phyloP scores from a whole-genome alignment of 1,139 yeast genomes.

The Hyphopichia wangnamkhiaoensis region DNA sequence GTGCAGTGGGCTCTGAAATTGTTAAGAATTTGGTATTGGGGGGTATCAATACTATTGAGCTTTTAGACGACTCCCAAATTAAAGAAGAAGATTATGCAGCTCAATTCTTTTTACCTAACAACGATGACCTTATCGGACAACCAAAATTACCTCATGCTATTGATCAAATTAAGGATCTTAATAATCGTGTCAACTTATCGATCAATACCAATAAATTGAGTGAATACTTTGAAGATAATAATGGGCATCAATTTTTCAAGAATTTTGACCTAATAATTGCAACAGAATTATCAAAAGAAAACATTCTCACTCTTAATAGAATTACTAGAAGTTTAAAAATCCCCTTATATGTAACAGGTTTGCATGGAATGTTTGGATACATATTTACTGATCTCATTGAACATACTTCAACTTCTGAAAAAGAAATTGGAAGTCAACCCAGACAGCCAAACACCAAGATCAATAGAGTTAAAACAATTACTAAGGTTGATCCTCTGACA shows the following conservation, averaged over 20 bases:
- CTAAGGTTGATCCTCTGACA: constrained; percentile 37
- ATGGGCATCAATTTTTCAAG: constrained; percentile 43
- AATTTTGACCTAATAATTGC: constrained; percentile 73
- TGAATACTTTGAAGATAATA: constrained; percentile 18
- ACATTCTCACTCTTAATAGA: constrained; percentile 48
- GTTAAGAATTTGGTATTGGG: constrained; percentile 86
- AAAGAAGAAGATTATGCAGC: constrained; percentile 67
- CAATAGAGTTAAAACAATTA: constrained; percentile 52
- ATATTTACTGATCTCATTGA: constrained; percentile 75
- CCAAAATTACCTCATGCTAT: constrained; percentile 56
- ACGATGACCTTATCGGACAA: constrained; percentile 48
- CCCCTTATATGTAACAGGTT: constrained; percentile 68
- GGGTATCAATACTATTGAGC: constrained; percentile 77
- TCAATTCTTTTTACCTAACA: constrained; percentile 74
- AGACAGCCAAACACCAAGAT: constrained; percentile 47
- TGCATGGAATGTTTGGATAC: constrained; percentile 83
- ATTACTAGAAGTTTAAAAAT: constrained; percentile 55
- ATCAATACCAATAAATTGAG: constrained; percentile 39
- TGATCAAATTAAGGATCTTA: constrained; percentile 64
- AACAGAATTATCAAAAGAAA: constrained; percentile 56
- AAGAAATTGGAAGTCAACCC: constrained; percentile 52
- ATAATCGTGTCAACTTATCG: constrained; percentile 67
- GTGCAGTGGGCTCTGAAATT: constrained; percentile 76
- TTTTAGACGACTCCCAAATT: constrained; percentile 61
- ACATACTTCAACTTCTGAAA: constrained; percentile 50